phyloP scores from a whole-genome alignment of 2,329 filamentous ascomycete species.

The Diaporthe sp. region DNA sequence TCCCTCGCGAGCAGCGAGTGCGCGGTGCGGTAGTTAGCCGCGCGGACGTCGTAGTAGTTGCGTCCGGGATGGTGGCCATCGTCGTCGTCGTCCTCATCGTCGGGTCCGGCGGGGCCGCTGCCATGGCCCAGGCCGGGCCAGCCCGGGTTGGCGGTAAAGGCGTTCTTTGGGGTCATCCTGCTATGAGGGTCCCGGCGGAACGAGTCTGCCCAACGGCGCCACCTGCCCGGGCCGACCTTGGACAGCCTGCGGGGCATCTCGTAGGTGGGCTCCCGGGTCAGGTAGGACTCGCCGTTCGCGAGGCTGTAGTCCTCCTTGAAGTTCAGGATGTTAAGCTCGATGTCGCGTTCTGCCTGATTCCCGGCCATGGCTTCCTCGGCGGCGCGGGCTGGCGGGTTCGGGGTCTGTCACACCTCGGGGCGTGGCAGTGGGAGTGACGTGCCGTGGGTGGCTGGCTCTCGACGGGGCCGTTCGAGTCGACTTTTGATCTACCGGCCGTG shows the following conservation, averaged over 20 bases:
- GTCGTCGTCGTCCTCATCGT: constrained; percentile 22
- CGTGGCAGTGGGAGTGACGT: neutral
- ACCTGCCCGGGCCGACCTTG: constrained; percentile 40
- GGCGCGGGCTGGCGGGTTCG: constrained; percentile 5
- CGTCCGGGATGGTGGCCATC: constrained; percentile 52
- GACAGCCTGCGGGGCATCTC: constrained; percentile 50
- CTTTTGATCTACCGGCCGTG: neutral
- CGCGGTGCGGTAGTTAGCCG: constrained; percentile 80
- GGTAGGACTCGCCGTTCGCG: constrained; percentile 63
- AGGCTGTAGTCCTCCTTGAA: constrained; percentile 69
- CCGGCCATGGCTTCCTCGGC: constrained; percentile 52
- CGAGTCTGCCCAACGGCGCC: constrained; percentile 67
- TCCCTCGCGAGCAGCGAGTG: constrained; percentile 81
- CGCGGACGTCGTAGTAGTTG: constrained; percentile 69
- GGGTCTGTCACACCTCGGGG: constrained; percentile 6
- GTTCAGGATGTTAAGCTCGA: constrained; percentile 71
- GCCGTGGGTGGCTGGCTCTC: neutral
- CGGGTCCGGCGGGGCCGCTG: constrained; percentile 41
- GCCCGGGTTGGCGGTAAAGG: constrained; percentile 35
- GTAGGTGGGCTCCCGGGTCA: constrained; percentile 65
- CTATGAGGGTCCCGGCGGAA: constrained; percentile 73
- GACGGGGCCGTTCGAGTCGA: neutral
- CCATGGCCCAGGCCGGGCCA: constrained; percentile 45
- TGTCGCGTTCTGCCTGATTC: constrained; percentile 51
- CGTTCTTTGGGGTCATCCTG: constrained; percentile 59